Conservation (phyloP, 495 filamentous ascomycete genomes). For the Entonaema liquescens region DNA sequence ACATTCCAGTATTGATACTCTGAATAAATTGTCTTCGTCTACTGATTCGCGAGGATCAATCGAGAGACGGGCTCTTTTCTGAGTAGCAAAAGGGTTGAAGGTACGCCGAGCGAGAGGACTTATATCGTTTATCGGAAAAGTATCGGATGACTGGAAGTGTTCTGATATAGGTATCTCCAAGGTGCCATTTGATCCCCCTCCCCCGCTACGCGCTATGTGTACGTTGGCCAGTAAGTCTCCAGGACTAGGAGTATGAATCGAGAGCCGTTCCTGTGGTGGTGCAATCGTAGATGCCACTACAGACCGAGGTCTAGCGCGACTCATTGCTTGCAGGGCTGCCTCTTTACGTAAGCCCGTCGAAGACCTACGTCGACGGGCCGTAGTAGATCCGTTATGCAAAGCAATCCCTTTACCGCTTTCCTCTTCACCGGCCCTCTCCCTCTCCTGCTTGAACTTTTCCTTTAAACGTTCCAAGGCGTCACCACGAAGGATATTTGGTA, state of each 20-base stretch:
- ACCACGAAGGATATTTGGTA: conserved; percentile 91
- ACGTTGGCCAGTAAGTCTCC: conserved; percentile 85
- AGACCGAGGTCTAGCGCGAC: conserved; percentile 51
- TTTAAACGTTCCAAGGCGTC: conserved; percentile 85
- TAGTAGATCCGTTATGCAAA: conserved; percentile 77
- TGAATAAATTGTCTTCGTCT: conserved; percentile 86
- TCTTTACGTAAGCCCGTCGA: conserved; percentile 82
- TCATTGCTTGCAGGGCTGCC: conserved; percentile 73
- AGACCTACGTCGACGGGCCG: conserved; percentile 71
- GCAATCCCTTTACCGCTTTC: conserved; percentile 95
- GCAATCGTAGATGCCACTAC: conserved; percentile 43
- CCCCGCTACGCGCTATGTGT: conserved; percentile 71
- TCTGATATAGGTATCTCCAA: conserved; percentile 51
- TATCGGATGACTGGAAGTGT: conserved; percentile 45
- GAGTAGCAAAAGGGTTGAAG: conserved; percentile 65
- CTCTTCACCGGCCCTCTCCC: conserved; percentile 82
- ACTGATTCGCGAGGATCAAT: conserved; percentile 76
- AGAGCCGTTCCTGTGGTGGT: conserved; percentile 46
- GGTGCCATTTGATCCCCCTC: conserved; percentile 41
- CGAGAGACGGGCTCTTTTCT: conserved; percentile 60
- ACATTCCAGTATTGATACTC: conserved; percentile 90
- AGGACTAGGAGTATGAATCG: conserved; percentile 63
- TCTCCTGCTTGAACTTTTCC: conserved; percentile 88
- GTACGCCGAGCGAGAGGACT: conserved; percentile 70
- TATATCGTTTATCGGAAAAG: conserved; percentile 32